Base-by-base conservation (phyloP, 305 asterid species). In the Fraxinus dipetala region DNA sequence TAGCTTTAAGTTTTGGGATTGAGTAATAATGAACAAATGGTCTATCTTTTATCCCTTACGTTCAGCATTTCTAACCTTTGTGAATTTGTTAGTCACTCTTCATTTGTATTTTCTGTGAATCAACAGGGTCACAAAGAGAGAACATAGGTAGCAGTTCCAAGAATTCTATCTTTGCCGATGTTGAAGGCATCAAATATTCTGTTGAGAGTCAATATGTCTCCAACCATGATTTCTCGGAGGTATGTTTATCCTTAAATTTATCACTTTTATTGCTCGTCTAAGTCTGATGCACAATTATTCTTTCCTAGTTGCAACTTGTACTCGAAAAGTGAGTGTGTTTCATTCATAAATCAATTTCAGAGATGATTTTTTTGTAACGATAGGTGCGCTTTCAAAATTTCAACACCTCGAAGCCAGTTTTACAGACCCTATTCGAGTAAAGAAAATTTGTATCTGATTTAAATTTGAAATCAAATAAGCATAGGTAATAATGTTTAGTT, bases 221-320 rank as follows among this genome's bases (percentile, higher is more conserved):
- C 83, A 95, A 95, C 87, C 91, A 90, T 43, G 97, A 89, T 79
- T 92, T 95, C 83, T 82, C 89, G 6, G 97, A 93, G 98, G 99
- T 95, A 36, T 10, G 4, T 34, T 56, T 48, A 73, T 10, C 43
- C 8, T 32, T 32, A 54, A 3, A 54, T 14, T 48, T 72, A 9
- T 38, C 26, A 10, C 24, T 22, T 51, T 30, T 81, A 35, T 10
- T 38, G 16, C 14, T 24, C 16, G 1, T 24, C 72, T 22, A 59
- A 7, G 48, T 56, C 11, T 18, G 26, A 56, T 56, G 65, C 65
- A 56, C 11, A 6, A 7, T 8, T 63, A n/a, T 43, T 26, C 11
- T 34, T 51, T 40, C 36, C 36, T 67, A 24, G 26, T 45, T 24
- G 40, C 36, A 14, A 36, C 56, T 45, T 51, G 43, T 20, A 16